Evolutionary conservation across 768 basidiomycete genomes (phyloP).

Genomic region (Phlebiopsis flavidoalba): DNA sequence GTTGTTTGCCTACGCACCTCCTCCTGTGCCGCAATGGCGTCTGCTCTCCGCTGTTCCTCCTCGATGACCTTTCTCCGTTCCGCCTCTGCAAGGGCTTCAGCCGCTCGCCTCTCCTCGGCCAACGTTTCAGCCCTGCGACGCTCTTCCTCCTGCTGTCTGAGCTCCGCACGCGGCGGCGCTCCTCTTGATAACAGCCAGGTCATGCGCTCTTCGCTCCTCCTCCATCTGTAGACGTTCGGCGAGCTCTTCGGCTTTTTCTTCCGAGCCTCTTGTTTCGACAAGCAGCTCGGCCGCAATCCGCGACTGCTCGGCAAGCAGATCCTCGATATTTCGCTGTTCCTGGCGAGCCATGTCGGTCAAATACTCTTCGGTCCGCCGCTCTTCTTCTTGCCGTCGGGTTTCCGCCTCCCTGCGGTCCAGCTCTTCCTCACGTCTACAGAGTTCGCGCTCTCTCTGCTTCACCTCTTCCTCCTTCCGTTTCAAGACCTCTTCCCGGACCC

Average conservation of each 20-base stretch:
- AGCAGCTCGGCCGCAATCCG: slow-evolving; percentile 1
- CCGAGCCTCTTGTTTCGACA: slow-evolving; percentile 27
- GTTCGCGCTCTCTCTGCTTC: slow-evolving; percentile 3
- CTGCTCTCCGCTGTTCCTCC: slow-evolving; percentile 7
- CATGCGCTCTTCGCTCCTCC: slow-evolving; percentile 20
- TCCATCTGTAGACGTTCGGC: slow-evolving; percentile 29
- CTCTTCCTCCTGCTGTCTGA: slow-evolving; percentile 26
- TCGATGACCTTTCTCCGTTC: slow-evolving; percentile 9
- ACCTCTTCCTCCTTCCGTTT: slow-evolving; percentile 13
- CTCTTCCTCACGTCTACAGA: slow-evolving; percentile 10
- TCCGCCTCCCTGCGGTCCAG: slow-evolving; percentile 12
- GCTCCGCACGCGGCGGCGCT: slow-evolving; percentile 15
- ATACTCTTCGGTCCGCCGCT: slow-evolving; percentile 5
- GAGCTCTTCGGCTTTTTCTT: slow-evolving; percentile 13
- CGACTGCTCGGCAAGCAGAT: slow-evolving; percentile 5
- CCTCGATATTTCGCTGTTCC: background rate
- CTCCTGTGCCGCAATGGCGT: background rate
- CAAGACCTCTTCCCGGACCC: slow-evolving; percentile 16
- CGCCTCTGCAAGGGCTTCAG: background rate
- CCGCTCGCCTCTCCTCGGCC: slow-evolving; percentile 21
- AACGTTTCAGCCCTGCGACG: slow-evolving; percentile 16
- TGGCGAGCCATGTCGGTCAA: background rate
- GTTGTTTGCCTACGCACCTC: slow-evolving; percentile 1
- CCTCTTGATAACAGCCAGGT: slow-evolving; percentile 28
- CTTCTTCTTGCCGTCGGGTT: slow-evolving; percentile 13